Evolutionary conservation across 2,329 filamentous ascomycete genomes (phyloP), one percentile per base, ranked within the genome.

Genomic region (Hypoxylon sp.): DNA sequence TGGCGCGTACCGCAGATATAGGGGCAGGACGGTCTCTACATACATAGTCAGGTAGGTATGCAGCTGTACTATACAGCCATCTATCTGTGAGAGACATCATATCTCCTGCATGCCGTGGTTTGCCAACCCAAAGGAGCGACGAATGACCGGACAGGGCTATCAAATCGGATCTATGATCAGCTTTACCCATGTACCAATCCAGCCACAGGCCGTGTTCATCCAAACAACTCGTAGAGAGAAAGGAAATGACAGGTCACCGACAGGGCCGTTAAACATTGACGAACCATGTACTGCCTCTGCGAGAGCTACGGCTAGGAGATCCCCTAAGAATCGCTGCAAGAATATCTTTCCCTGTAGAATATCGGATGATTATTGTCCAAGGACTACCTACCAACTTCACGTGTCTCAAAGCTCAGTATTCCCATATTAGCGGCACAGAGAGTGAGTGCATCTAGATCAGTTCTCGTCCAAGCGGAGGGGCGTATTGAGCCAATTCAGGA

Each of bases 71-170:
- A 56, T 50, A 48, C 57, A 60, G 60, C 41, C 43, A 67, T 64
- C 41, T 65, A 68, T 65, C 55, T 70, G 60, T 61, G 66, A 66
- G 63, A 73, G 71, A 73, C 71, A 73, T 70, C 25, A 57, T 60
- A 61, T 63, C 19, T 50, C 60, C 69, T 71, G 70, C 70, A 71
- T 69, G 63, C 57, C 34, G 63, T 60, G 43, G 68, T 64, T 64
- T 68, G 58, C 51, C 57, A 58, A 43, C 60, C 17, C 41, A 66
- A 64, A 63, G 38, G 36, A 62, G 32, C 43, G 30, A 49, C 17
- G 57, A 17, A 61, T 61, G 49, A 58, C 67, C 59, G 43, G 56
- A 48, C 49, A 34, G 36, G 56, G 43, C 56, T 38, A 50, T 60
- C 68, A 64, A 70, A 71, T 71, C 68, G 70, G 70, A 68, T 70